These are phyloP conservation scores for Suillus weaverae DNA, from an alignment of 768 basidiomycete genomes.

Conservation along the genomic window DNA sequence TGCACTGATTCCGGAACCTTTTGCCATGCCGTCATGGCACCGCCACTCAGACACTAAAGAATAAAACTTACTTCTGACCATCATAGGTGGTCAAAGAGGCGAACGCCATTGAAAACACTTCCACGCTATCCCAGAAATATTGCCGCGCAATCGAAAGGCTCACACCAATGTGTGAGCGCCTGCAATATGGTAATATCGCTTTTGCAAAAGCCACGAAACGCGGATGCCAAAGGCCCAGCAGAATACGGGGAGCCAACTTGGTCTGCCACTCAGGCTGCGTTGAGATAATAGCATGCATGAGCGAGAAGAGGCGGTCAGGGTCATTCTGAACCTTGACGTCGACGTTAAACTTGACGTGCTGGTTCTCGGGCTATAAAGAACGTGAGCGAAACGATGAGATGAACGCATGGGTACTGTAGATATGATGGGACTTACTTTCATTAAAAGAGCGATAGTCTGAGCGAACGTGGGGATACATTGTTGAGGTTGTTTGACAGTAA, in stretches of 20 bases:
- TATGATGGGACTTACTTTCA: slow-evolving; percentile 52
- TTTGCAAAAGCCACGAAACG: slow-evolving; percentile 80
- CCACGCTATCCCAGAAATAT: slow-evolving; percentile 88
- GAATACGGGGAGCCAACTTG: slow-evolving; percentile 72
- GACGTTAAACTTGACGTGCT: slow-evolving; percentile 77
- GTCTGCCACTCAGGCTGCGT: slow-evolving; percentile 72
- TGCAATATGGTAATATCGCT: slow-evolving; percentile 75
- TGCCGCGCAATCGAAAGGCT: slow-evolving; percentile 70
- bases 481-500: slow-evolving; percentile 75
- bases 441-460: slow-evolving; percentile 78
- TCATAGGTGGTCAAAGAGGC: slow-evolving; percentile 66
- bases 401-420: slow-evolving; percentile 14
- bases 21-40: slow-evolving; percentile 20
- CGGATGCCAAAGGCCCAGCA: slow-evolving; percentile 90
- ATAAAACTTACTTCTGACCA: slow-evolving; percentile 58
- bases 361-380: slow-evolving; percentile 62
- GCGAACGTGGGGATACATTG: slow-evolving; percentile 90
- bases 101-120: slow-evolving; percentile 87
- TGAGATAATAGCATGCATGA: slow-evolving; percentile 72
- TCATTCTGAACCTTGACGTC: slow-evolving; percentile 95
- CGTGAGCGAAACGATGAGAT: slow-evolving; percentile 5
- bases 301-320: slow-evolving; percentile 76
- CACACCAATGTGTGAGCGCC: slow-evolving; percentile 81
- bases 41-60: slow-evolving; percentile 5
- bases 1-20: slow-evolving; percentile 81